These are phyloP conservation scores for Thalassiosira hispida DNA, from an alignment of 352 stramenopile species.

Conservation along the genomic window DNA sequence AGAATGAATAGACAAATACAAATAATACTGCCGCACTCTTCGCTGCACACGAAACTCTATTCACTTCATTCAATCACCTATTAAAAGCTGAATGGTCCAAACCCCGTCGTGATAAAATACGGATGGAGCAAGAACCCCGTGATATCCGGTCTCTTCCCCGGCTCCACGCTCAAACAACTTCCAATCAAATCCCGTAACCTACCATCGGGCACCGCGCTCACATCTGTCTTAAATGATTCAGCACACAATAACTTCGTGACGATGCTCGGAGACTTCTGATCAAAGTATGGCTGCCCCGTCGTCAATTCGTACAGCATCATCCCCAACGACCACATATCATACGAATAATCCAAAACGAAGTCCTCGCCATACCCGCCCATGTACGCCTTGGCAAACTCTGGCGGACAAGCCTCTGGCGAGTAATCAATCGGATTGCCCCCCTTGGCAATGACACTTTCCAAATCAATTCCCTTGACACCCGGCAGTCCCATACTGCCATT, in stretches of 20 bases:
- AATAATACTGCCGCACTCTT: too few species aligned
- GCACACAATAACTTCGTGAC: conserved; percentile 69
- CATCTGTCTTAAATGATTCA: conserved; percentile 34
- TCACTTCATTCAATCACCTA: not conserved
- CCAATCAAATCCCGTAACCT: conserved; percentile 72
- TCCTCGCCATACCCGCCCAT: conserved; percentile 48
- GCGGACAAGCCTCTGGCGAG: conserved; percentile 67
- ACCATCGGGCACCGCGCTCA: conserved; percentile 57
- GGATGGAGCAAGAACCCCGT: conserved; percentile 75
- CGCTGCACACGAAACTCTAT: too few species aligned
- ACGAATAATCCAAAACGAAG: conserved; percentile 66
- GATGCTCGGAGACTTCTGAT: conserved; percentile 56
- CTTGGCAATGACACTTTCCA: conserved; percentile 60
- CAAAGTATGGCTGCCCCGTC: conserved; percentile 60
- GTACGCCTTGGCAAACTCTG: conserved; percentile 69
- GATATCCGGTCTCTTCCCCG: conserved; percentile 62
- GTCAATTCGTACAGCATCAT: conserved; percentile 75
- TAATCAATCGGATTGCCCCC: conserved; percentile 69
- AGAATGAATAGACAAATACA: too few species aligned
- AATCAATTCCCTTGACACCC: conserved; percentile 69
- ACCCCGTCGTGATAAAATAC: conserved; percentile 76
- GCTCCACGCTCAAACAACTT: conserved; percentile 64
- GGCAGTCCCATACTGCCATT: conserved; percentile 30
- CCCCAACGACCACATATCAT: conserved; percentile 76
- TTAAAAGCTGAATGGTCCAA: conserved; percentile 65